Evolutionary conservation across 768 basidiomycete genomes (phyloP), one percentile per base, ranked within the genome.

Genomic region (Boletus rubescentipes): DNA sequence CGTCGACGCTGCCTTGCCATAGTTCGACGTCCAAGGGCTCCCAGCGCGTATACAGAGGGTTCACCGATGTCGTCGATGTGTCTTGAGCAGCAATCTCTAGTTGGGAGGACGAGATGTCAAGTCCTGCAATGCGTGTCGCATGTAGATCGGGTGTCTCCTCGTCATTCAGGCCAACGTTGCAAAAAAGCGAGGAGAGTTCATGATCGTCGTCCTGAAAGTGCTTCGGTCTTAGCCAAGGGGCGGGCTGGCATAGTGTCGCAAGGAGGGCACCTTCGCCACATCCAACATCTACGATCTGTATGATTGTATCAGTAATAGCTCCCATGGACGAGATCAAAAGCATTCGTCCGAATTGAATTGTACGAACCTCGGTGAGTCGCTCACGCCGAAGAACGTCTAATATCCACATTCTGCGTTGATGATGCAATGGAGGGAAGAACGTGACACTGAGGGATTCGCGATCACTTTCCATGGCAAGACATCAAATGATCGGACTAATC

Each of bases 231-330:
- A 86, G 79, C 82, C 87, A 88, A 1, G 86, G 84, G 2, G 91
- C 83, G 0, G 92, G 87, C 62, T 89, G 85, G 58, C 82, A 81
- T 11, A 95, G 81, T 10, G 84, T 79, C 0, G 75, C 67, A 14
- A 94, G 80, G 9, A 94, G 77, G 36, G 84, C 75, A 20, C 92
- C 92, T 69, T 90, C 84, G 37, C 92, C 92, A 61, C 92, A 95
- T 5, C 92, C 92, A 26, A 92, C 75, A 61, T 95, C 92, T 44
- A 93, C 73, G 8, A 93, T 77, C 90, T 92, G 53, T 20, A 23
- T 11, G 21, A 29, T 47, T 26, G 46, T 41, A 42, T 57, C 46
- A 45, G 41, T 46, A 32, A 30, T 55, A 29, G 26, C 21, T 3
- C 5, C 11, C 16, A 18, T 46, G 32, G 7, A 34, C 31, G 30